These are phyloP conservation scores for Fraxinus paxiana DNA, from an alignment of 305 asterid species.

Conservation along the genomic window DNA sequence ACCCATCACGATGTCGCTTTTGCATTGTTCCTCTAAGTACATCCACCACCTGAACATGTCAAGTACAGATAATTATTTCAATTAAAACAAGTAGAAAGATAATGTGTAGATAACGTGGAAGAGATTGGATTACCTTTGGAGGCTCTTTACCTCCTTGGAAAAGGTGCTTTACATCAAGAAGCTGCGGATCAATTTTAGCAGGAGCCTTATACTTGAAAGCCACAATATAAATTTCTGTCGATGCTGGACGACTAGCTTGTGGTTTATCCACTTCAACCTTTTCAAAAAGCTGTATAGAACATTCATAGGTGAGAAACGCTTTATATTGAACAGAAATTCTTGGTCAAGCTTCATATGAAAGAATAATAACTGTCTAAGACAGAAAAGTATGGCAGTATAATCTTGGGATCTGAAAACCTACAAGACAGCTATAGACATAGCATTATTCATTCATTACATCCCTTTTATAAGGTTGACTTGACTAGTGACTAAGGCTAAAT, in stretches of 20 bases:
- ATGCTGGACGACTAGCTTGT: constrained; percentile 74
- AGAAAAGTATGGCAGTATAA: constrained; percentile 71
- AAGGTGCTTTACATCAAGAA: constrained; percentile 80
- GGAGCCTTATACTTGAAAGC: constrained; percentile 84
- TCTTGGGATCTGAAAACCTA: constrained; percentile 94
- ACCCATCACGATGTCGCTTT: constrained; percentile 94
- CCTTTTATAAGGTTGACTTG: neutral
- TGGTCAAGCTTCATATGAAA: neutral
- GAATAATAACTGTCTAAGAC: constrained; percentile 69
- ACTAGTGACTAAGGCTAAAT: neutral
- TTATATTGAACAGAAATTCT: neutral
- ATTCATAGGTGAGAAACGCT: constrained; percentile 7
- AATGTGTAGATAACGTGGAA: neutral
- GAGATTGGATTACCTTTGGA: constrained; percentile 54
- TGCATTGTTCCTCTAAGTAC: constrained; percentile 71
- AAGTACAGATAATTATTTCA: constrained; percentile 18
- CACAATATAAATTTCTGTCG: constrained; percentile 75
- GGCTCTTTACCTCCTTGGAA: constrained; percentile 79
- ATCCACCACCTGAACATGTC: constrained; percentile 55
- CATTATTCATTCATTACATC: neutral
- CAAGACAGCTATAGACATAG: neutral
- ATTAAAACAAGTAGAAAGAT: neutral
- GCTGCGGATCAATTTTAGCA: constrained; percentile 90
- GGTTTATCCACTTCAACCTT: constrained; percentile 96
- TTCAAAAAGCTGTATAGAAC: constrained; percentile 65